Percentiles rank a stretch among this genome's conserved stretches.
These are phyloP conservation scores for Pichia insulana DNA, from an alignment of 805 yeast species.

Conservation along the genomic window DNA sequence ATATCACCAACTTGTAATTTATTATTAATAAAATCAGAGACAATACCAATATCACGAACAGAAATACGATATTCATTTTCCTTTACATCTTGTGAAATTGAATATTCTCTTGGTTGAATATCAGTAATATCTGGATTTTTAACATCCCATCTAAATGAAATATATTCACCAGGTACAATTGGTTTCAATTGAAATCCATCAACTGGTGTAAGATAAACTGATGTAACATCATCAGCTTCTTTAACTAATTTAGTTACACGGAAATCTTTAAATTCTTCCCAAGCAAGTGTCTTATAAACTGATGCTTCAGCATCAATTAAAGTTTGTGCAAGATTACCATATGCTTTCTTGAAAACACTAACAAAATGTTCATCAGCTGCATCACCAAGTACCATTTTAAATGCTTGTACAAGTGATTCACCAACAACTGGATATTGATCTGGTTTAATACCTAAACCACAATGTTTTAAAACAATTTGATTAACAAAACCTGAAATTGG, in stretches of 20 bases:
- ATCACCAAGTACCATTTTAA: slow-evolving; percentile 45
- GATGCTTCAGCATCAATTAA: slow-evolving; percentile 47
- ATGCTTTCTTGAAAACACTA: slow-evolving; percentile 60
- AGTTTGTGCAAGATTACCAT: slow-evolving; percentile 51
- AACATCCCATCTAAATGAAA: slow-evolving; percentile 28
- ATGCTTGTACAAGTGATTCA: slow-evolving; percentile 41
- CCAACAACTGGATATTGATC: slow-evolving; percentile 67
- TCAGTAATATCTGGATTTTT: slow-evolving; percentile 26
- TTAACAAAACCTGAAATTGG: slow-evolving; percentile 46
- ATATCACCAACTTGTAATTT: slow-evolving; percentile 38
- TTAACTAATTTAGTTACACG: slow-evolving; percentile 31
- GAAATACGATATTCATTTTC: slow-evolving; percentile 44
- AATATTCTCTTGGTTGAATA: slow-evolving; percentile 46
- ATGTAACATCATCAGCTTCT: slow-evolving; percentile 41
- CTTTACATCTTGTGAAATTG: slow-evolving; percentile 36
- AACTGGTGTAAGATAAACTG: slow-evolving; percentile 41
- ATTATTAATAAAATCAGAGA: slow-evolving; percentile 43
- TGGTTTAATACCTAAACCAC: slow-evolving; percentile 51
- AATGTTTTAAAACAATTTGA: slow-evolving; percentile 57
- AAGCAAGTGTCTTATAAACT: slow-evolving; percentile 34
- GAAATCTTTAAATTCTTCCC: slow-evolving; percentile 55
- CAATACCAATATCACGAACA: slow-evolving; percentile 46
- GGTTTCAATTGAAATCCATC: slow-evolving; percentile 27
- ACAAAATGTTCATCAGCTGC: slow-evolving; percentile 53
- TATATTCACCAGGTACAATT: slow-evolving; percentile 37